Evolutionary conservation across 2,329 filamentous ascomycete genomes (phyloP), one percentile per base, ranked within the genome.

Genomic region (Paecilomyces formosus): DNA sequence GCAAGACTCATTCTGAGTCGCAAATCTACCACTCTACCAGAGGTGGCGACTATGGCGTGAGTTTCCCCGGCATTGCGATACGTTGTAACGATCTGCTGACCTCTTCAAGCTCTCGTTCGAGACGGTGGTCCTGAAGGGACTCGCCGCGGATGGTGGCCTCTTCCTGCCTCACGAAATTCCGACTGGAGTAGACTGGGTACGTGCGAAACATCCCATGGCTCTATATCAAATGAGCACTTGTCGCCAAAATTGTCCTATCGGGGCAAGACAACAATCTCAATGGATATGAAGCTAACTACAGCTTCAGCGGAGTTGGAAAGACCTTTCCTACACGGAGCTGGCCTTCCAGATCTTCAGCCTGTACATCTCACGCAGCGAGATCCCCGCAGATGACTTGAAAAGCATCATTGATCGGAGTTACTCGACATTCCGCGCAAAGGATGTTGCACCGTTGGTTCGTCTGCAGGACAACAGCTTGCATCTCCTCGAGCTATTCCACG

Each of bases 401-500:
- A 84, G 82, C 62, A 92, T 99, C 71, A 89, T 97, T 73, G 79
- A 86, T 65, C 85, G 86, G 66, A 94, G 89, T 68, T 99, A 99
- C 74, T 85, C 89, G 21, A 96, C 92, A 8, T 99, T 99, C 80
- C 88, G 92, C 11, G 30, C 30, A 9, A 31, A 31, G 30, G 30
- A 31, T 31, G 30, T 31, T 31, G 30, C 30, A 12, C 30, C 30
- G 30, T 31, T 31, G 30, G 30, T 31, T 65, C 82, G 85, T 33
- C 77, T 85, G 50, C 86, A 95, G 57, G 73, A 81, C 61, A 81
- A 84, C 65, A 88, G 93, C 71, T 80, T 97, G 50, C 86, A 96
- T 71, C 80, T 97, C 58, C 84, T 99, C 33, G 94, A 99, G 76
- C 83, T 99, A 51, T 99, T 97, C 81, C 93, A 97, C 73, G 94